Conservation (phyloP, 306 rosid genomes). For the Mucuna pruriens region DNA sequence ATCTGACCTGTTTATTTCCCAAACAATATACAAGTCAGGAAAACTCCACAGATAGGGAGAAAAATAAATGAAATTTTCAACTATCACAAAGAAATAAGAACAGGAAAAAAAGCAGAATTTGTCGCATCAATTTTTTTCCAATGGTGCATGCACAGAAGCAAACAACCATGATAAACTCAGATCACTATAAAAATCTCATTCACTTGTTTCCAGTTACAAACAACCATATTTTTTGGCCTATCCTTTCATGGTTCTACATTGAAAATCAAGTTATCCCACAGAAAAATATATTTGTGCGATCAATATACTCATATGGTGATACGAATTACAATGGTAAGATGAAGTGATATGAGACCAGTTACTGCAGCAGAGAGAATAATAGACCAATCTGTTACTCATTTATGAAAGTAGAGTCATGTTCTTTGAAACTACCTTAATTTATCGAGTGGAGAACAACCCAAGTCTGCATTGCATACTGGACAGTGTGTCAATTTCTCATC, state of each 20-base stretch:
- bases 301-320: not conserved
- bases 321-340: not conserved
- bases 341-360: not conserved
- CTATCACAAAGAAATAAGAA: not conserved
- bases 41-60: not conserved
- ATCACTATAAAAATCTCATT: not conserved
- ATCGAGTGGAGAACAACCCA: constrained; percentile 66
- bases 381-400: not conserved
- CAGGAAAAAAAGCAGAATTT: not conserved
- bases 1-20: constrained; percentile 56
- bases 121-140: not conserved
- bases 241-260: not conserved
- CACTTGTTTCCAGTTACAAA: not conserved
- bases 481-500: constrained; percentile 50
- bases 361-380: not conserved
- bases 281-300: not conserved
- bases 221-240: not conserved
- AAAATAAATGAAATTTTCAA: not conserved
- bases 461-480: constrained; percentile 61
- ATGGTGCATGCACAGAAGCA: not conserved
- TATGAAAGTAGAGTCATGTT: constrained; percentile 8
- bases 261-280: not conserved
- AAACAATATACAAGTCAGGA: not conserved
- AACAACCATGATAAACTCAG: not conserved
- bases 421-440: constrained; percentile 56